Conservation (phyloP, 1,284 basidiomycete species). For the Vanrija pseudolonga region DNA sequence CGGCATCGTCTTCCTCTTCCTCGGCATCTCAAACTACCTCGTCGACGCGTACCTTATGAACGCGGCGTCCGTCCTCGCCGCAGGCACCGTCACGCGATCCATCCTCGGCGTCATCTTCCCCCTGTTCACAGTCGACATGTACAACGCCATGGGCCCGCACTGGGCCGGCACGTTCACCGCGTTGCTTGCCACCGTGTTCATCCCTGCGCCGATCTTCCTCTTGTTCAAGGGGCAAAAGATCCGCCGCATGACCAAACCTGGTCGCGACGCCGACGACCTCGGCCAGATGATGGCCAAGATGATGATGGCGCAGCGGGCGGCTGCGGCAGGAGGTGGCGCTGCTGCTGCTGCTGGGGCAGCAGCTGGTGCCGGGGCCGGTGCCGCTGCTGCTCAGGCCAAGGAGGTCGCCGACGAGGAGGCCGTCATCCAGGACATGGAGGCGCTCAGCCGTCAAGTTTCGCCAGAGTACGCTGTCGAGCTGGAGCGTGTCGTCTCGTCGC, state of each 20-base stretch:
- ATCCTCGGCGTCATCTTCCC: slow-evolving; percentile 59
- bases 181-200: slow-evolving; percentile 23
- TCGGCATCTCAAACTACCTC: slow-evolving; percentile 52
- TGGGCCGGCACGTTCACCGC: slow-evolving; percentile 54
- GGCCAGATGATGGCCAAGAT: slow-evolving; percentile 25
- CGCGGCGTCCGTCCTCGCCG: slow-evolving; percentile 60
- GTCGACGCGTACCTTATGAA: slow-evolving; percentile 58
- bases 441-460: not conserved
- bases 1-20: slow-evolving; percentile 35
- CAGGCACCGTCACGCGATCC: slow-evolving; percentile 64
- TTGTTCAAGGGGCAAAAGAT: slow-evolving; percentile 22
- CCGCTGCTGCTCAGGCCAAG: not conserved
- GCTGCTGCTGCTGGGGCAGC: not conserved
- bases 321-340: not conserved
- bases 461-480: not conserved
- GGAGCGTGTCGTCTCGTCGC: not conserved
- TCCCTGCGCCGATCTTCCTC: slow-evolving; percentile 24
- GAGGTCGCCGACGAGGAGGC: not conserved
- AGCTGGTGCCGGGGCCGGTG: not conserved
- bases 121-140: slow-evolving; percentile 58
- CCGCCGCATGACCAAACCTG: slow-evolving; percentile 25
- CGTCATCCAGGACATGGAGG: not conserved
- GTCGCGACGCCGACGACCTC: slow-evolving; percentile 23
- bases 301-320: not conserved
- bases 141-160: slow-evolving; percentile 56